Evolutionary conservation across 495 filamentous ascomycete species (phyloP), one percentile per base, ranked within the genome.

Genomic region (Podospora comata): DNA sequence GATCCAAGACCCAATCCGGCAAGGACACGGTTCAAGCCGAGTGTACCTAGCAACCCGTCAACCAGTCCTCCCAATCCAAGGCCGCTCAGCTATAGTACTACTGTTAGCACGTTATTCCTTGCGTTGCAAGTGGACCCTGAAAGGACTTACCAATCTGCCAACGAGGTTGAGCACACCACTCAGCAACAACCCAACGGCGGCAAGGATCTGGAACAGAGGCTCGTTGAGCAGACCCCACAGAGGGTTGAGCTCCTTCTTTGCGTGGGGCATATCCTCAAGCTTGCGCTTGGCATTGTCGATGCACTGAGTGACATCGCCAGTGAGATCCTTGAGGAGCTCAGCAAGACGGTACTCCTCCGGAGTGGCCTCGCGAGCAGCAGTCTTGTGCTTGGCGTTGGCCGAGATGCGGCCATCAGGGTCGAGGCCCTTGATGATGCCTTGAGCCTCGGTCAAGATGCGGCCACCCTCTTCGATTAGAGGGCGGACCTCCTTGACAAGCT

Each of bases 221-320:
- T 97, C 87, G 53, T 88, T 89, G 53, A 97, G 81, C 60, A 97
- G 79, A 53, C 83, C 89, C 91, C 93, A 93, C 34, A 97, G 87
- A 1, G 93, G 92, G 75, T 92, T 97, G 62, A 97, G 85, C 79
- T 91, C 87, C 84, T 97, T 96, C 88, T 97, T 95, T 27, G 93
- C 94, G 67, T 94, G 89, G 18, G 94, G 94, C 90, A 97, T 94
- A 74, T 91, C 91, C 72, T 90, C 88, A 65, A 97, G 90, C 80
- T 90, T 90, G 77, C 87, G 89, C 85, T 91, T 92, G 53, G 91
- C 92, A 58, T 90, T 87, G 67, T 97, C 93, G 70, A 97, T 93
- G n/a, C 90, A 92, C 72, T 88, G 87, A 5, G 83, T 84, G 11
- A 89, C 85, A 56, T 83, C 82, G 19, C 83, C 85, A 0, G 87